Evolutionary conservation across 2,329 filamentous ascomycete genomes (phyloP).

Genomic region (Colletotrichum acutatum): DNA sequence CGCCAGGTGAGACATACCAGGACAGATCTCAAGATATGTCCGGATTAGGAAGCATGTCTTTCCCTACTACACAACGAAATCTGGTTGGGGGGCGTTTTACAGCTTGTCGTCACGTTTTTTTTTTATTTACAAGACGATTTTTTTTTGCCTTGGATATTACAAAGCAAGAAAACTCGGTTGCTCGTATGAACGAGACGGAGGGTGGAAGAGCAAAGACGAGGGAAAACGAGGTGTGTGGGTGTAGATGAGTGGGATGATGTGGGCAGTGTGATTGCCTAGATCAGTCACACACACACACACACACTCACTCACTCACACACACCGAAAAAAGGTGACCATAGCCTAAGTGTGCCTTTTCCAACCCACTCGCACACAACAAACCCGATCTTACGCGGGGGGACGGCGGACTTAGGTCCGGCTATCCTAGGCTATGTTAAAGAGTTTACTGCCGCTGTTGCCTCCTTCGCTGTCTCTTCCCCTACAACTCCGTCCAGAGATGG

Average conservation of each 20-base stretch:
- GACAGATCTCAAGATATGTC: conserved; percentile 22
- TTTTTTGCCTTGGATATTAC: neutral
- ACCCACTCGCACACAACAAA: neutral
- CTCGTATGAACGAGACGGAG: neutral
- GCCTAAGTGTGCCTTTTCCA: neutral
- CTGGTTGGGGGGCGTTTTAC: neutral
- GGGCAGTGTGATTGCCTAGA: neutral
- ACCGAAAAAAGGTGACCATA: neutral
- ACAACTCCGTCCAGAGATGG: neutral
- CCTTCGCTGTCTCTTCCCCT: neutral
- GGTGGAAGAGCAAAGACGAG: neutral
- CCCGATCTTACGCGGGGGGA: neutral
- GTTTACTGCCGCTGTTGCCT: neutral
- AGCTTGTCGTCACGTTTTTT: neutral
- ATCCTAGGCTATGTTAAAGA: neutral
- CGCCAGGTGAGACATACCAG: conserved; percentile 4
- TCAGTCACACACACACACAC: conserved; percentile 1
- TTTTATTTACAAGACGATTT: too few relatives aligned
- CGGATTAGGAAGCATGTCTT: conserved; percentile 18
- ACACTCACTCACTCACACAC: neutral
- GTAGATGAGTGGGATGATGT: neutral
- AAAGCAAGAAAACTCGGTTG: neutral
- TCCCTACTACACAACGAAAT: neutral
- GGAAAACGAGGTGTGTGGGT: neutral
- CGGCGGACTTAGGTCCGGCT: neutral